Base-by-base conservation (phyloP, 768 basidiomycete species). In the Boletus tylopilopsis region DNA sequence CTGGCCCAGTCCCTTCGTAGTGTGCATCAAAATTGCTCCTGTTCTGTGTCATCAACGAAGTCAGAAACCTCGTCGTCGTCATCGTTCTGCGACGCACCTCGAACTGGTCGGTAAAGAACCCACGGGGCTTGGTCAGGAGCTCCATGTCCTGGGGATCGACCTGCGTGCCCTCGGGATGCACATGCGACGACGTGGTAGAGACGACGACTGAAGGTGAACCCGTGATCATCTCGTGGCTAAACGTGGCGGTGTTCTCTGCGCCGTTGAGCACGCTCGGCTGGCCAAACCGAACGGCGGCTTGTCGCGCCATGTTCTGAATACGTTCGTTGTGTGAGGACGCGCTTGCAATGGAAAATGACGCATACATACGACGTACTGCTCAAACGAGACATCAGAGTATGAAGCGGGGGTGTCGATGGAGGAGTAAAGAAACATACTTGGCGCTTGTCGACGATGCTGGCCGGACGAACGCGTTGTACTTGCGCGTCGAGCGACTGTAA, bases 81-180 rank as follows among this genome's bases (percentile, higher is more conserved):
- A 6, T 24, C 2, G 10, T 16, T 15, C 15, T 39, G 9, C 16
- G 19, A 38, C 55, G 13, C 43, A 80, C 81, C 68, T 97, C 95
- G 50, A 99, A 98, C 68, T 99, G 96, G 64, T 99, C 93, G 5
- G 93, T 92, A 60, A 98, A 99, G 70, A 86, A 89, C 0, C 94
- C 95, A 54, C 89, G 74, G 4, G 89, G 87, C 59, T 76, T 76
- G 42, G 60, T 67, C 16, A 71, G 52, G 21, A 79, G 67, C 35
- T 77, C 74, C 39, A 71, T 73, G 3, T 77, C 72, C 29, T 68
- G 55, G 19, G 68, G 69, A 23, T 69, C 70, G 16, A 64, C 58
- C 6, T 55, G 49, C 4, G 64, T 57, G 39, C 60, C 61, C 13
- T 68, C 64, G 21, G 54, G 58, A 30, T 71, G 68, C 48, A 78